Conservation (phyloP, 768 basidiomycete species). For the Favolaschia claudopus region DNA sequence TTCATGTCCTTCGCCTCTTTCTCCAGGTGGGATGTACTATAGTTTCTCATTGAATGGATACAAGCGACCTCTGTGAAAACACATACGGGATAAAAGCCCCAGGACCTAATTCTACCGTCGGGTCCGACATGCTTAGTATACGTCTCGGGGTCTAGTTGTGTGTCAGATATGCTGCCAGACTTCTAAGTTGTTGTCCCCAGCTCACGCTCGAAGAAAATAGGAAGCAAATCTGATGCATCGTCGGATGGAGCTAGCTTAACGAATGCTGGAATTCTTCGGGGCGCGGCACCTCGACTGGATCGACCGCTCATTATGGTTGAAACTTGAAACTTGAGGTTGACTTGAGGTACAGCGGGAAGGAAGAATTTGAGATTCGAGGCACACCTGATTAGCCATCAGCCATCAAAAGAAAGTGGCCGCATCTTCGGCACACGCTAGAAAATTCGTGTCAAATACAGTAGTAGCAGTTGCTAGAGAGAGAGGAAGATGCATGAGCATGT, state of each 20-base stretch:
- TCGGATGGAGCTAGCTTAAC: slow-evolving; percentile 29
- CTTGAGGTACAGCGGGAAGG: too few relatives aligned
- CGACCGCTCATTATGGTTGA: too few relatives aligned
- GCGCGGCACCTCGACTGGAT: too few relatives aligned
- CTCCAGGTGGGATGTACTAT: slow-evolving; percentile 22
- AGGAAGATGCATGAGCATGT: too few relatives aligned
- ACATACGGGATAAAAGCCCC: slow-evolving; percentile 34
- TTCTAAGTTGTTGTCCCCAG: slow-evolving; percentile 1
- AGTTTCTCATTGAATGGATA: not conserved
- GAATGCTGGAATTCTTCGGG: slow-evolving; percentile 12
- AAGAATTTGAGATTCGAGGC: too few relatives aligned
- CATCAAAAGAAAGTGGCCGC: too few relatives aligned
- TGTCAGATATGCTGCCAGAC: slow-evolving; percentile 1
- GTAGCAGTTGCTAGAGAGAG: too few relatives aligned
- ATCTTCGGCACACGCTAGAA: too few relatives aligned
- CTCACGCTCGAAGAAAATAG: slow-evolving; percentile 30
- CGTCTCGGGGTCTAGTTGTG: slow-evolving; percentile 18
- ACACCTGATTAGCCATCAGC: too few relatives aligned
- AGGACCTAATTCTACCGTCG: slow-evolving; percentile 29
- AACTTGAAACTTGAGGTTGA: too few relatives aligned
- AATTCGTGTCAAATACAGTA: too few relatives aligned
- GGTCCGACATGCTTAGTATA: slow-evolving; percentile 24
- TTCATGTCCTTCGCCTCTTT: slow-evolving; percentile 17
- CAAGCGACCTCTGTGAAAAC: not conserved
- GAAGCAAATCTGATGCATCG: slow-evolving; percentile 25